These are phyloP conservation scores for Brachypodium distachyon DNA, from an alignment of 202 grass and related monocot species.

Conservation along the genomic window DNA sequence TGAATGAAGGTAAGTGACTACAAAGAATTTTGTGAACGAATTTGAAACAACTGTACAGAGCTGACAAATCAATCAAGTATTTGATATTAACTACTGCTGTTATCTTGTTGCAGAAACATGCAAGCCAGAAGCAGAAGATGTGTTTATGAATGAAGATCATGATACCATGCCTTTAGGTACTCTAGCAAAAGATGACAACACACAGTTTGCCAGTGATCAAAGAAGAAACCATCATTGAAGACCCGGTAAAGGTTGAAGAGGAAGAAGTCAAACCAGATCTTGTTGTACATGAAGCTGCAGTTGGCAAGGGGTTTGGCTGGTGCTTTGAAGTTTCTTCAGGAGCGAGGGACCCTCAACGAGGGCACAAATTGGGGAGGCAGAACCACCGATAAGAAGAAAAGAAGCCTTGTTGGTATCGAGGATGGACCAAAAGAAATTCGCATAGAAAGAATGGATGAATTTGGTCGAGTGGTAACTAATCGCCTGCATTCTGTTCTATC, in stretches of 20 bases:
- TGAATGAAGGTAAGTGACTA: conserved; percentile 70
- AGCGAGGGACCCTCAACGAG: conserved; percentile 77
- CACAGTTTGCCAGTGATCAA: conserved; percentile 28
- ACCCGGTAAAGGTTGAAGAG: conserved; percentile 21
- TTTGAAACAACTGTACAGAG: background rate
- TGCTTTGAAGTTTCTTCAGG: conserved; percentile 71
- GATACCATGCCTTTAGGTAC: conserved; percentile 28
- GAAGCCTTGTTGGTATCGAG: conserved; percentile 75
- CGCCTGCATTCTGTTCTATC: background rate
- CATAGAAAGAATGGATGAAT: conserved; percentile 84
- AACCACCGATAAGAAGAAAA: conserved; percentile 95
- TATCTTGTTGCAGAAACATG: conserved; percentile 48
- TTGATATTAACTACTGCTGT: conserved; percentile 1
- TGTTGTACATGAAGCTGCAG: conserved; percentile 70
- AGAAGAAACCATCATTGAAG: conserved; percentile 32
- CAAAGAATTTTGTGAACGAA: conserved; percentile 1
- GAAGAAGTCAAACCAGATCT: conserved; percentile 52
- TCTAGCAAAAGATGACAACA: conserved; percentile 38
- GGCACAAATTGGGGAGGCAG: conserved; percentile 66
- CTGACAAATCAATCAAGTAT: background rate
- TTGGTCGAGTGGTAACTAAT: conserved; percentile 72
- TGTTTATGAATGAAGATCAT: conserved; percentile 89
- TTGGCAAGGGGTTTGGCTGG: conserved; percentile 76
- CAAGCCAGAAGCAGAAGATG: conserved; percentile 63
- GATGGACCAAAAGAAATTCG: conserved; percentile 80